Base-by-base conservation (phyloP, 805 yeast genomes). In the Kodamaea leandrae region DNA sequence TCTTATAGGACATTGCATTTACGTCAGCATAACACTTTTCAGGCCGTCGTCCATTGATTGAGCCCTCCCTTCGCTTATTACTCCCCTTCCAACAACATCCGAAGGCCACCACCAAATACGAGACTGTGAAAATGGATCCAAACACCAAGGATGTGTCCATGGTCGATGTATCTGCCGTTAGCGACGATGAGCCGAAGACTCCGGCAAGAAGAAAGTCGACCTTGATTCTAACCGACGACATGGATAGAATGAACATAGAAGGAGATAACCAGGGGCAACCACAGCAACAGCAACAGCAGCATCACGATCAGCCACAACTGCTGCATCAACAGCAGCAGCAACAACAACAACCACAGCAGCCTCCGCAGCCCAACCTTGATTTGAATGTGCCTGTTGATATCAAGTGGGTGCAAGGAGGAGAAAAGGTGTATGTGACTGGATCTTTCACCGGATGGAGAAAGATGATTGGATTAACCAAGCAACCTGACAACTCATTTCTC, bases 371-470 rank as follows among this genome's bases (percentile, higher is more conserved):
- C 6, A 54, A 45, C 29, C 9, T 30, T 4, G 21, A 30, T 13
- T 50, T 60, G 5, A 63, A 66, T 4, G 58, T 68, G 9, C 81
- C 81, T 1, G 72, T 88, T 1, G 89, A 83, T 42, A 83, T 89
- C 43, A 80, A 79, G 49, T 91, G 99, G 99, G 82, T 80, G 13
- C 96, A 91, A 62, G 98, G 98, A n/a, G 99, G 99, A 46, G 78
- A 78, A 37, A 86, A 86, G 54, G 98, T 93, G 2, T 93, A 89
- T 60, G 96, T 91, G 10, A 93, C 97, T 25, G 99, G 99, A 37
- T 86, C 97, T 1, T 91, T 91, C 64, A 93, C 99, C 0, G 96
- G 96, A 3, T 93, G 99, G 98, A 74, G 96, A 51, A 91, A 90
- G 64, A 91, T 93, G 98, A 90, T 91, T 56, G 95, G 95, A 28